A percentile compares a stretch with the other conserved stretches of the same genome.
Conservation (phyloP, 2,329 filamentous ascomycete genomes). For the Dendryphion nanum region DNA sequence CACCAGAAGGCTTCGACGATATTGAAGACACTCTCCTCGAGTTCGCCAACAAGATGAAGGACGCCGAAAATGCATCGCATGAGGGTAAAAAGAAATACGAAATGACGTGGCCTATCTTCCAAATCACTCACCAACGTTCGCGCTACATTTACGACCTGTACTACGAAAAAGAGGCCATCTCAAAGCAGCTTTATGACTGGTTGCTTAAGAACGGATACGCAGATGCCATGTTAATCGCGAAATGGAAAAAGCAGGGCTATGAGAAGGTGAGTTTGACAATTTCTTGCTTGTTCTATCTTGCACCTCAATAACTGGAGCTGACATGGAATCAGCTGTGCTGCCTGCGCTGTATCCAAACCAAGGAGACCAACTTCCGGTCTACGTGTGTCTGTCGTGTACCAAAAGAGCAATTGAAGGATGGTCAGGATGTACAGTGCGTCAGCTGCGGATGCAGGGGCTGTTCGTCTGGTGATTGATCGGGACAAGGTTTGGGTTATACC, state of each 20-base stretch:
- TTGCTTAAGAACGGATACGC: slow-evolving; percentile 95
- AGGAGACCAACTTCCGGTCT: slow-evolving; percentile 98
- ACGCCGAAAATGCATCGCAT: slow-evolving; percentile 84
- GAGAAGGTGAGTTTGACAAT: slow-evolving; percentile 69
- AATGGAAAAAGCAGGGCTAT: slow-evolving; percentile 99
- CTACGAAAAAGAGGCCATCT: slow-evolving; percentile 96
- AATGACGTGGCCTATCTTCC: slow-evolving; percentile 94
- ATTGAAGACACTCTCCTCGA: slow-evolving; percentile 84
- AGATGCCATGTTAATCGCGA: slow-evolving; percentile 92
- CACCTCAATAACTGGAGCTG: not conserved
- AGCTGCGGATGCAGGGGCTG: slow-evolving; percentile 93
- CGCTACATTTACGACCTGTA: slow-evolving; percentile 97
- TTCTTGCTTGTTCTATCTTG: not conserved
- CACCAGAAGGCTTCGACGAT: slow-evolving; percentile 82
- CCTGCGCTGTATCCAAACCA: slow-evolving; percentile 95
- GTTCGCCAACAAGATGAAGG: slow-evolving; percentile 89
- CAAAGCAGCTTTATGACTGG: slow-evolving; percentile 90
- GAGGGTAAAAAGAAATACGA: slow-evolving; percentile 83
- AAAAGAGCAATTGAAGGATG: slow-evolving; percentile 82
- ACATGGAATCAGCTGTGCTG: slow-evolving; percentile 72
- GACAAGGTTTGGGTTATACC: no score
- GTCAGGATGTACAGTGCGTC: slow-evolving; percentile 88
- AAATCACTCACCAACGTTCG: slow-evolving; percentile 89
- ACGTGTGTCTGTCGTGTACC: slow-evolving; percentile 97
- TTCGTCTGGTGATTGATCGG: slow-evolving; percentile 74